A percentile compares a stretch with the other conserved stretches of the same genome.
These are phyloP conservation scores for Trapa bicornis DNA, from an alignment of 345 rosid genomes.

Conservation along the genomic window DNA sequence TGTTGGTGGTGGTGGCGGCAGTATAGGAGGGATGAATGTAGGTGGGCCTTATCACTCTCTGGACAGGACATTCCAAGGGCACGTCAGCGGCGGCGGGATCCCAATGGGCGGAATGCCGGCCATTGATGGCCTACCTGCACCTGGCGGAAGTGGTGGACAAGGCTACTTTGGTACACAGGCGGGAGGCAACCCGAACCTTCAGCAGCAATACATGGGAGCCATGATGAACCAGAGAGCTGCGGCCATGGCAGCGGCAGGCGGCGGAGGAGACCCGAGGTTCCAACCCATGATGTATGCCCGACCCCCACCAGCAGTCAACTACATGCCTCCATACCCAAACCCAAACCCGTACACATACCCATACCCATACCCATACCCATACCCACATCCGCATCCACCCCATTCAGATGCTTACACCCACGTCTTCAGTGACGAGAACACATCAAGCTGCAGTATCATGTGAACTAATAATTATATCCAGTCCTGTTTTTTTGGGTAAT, in stretches of 20 bases:
- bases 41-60: constrained; percentile 15
- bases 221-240: constrained; percentile 84
- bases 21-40: constrained; percentile 24
- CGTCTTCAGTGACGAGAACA: constrained; percentile 80
- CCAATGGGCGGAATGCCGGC: constrained; percentile 25
- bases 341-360: constrained; percentile 23
- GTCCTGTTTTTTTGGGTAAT: neutral
- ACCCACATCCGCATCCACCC: constrained; percentile 17
- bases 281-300: constrained; percentile 91
- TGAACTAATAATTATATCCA: constrained; percentile 18
- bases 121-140: constrained; percentile 58
- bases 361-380: no score
- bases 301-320: constrained; percentile 73
- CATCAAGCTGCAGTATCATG: constrained; percentile 83
- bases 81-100: constrained; percentile 7
- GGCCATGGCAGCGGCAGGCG: constrained; percentile 7
- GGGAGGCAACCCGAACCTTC: constrained; percentile 44
- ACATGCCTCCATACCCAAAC: constrained; percentile 38
- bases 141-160: constrained; percentile 11
- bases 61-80: constrained; percentile 39
- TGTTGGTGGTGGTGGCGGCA: constrained; percentile 8
- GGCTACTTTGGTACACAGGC: constrained; percentile 55
- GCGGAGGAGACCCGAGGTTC: constrained; percentile 56
- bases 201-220: constrained; percentile 40
- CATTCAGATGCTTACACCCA: constrained; percentile 20